A percentile compares a stretch with the other conserved stretches of the same genome.
Conservation (phyloP, 2,329 filamentous ascomycete genomes). For the Hypocreales sp. region DNA sequence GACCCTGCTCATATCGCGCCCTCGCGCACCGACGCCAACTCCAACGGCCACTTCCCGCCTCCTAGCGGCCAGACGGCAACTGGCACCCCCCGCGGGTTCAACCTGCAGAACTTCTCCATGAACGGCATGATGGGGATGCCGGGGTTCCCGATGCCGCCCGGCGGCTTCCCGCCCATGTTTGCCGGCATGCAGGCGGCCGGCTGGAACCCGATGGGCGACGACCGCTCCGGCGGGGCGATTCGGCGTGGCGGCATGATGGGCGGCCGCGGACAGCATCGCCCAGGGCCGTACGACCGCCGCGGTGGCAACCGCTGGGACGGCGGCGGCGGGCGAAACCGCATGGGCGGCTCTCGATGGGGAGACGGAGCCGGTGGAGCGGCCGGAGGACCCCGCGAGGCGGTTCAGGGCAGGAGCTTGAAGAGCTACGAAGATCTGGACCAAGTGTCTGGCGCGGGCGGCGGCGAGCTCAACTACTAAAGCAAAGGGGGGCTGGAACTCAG, state of each 20-base stretch:
- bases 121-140: conserved; percentile 44
- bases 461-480: conserved; percentile 73
- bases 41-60: conserved; percentile 86
- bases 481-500: not conserved
- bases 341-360: conserved; percentile 47
- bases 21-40: conserved; percentile 84
- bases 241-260: conserved; percentile 46
- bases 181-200: conserved; percentile 30
- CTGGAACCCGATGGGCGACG: conserved; percentile 36
- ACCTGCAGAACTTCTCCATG: conserved; percentile 56
- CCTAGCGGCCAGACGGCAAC: conserved; percentile 58
- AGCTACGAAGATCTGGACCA: conserved; percentile 97
- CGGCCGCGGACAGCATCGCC: conserved; percentile 39
- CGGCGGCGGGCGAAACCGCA: conserved; percentile 36
- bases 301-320: conserved; percentile 38
- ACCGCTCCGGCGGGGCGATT: conserved; percentile 51
- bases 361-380: conserved; percentile 63
- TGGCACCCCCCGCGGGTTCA: conserved; percentile 86
- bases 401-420: conserved; percentile 83
- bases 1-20: conserved; percentile 92
- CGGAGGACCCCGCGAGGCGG: conserved; percentile 77
- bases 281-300: conserved; percentile 62
- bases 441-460: conserved; percentile 54
- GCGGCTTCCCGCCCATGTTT: conserved; percentile 39
- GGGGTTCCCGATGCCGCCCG: conserved; percentile 35